phyloP scores from a whole-genome alignment of 2,329 filamentous ascomycete species.

The Akanthomyces dipterigenus region DNA sequence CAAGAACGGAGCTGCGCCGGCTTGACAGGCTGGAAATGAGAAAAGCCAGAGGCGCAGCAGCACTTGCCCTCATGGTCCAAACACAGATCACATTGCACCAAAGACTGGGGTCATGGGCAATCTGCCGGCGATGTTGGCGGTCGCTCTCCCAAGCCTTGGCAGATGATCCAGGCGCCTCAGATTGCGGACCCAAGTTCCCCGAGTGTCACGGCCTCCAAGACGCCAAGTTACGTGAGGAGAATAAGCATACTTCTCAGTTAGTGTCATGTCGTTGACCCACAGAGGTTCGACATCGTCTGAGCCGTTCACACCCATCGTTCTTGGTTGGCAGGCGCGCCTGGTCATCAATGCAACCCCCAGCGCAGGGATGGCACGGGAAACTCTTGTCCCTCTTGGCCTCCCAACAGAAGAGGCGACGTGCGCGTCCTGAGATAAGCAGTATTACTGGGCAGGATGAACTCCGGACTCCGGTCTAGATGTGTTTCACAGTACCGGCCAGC shows the following conservation, averaged over 20 bases:
- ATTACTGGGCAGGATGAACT: constrained; percentile 8
- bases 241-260: constrained; percentile 12
- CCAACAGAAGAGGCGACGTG: neutral
- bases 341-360: constrained; percentile 1
- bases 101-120: neutral
- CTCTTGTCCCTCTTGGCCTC: neutral
- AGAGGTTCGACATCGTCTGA: neutral
- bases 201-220: constrained; percentile 1
- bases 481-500: neutral
- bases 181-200: neutral
- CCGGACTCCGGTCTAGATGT: constrained; percentile 8
- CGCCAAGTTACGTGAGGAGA: constrained; percentile 12
- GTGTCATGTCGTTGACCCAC: constrained; percentile 10
- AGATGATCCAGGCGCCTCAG: neutral
- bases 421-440: constrained; percentile 9
- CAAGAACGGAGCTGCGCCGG: neutral
- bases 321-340: constrained; percentile 1
- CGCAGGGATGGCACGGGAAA: neutral
- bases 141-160: neutral
- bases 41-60: neutral
- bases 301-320: neutral
- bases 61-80: neutral
- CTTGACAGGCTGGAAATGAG: neutral
- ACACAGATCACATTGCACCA: neutral
- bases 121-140: neutral